Evolutionary conservation across 169 alveolate species (phyloP).

Genomic region (Condylostoma magnum): DNA sequence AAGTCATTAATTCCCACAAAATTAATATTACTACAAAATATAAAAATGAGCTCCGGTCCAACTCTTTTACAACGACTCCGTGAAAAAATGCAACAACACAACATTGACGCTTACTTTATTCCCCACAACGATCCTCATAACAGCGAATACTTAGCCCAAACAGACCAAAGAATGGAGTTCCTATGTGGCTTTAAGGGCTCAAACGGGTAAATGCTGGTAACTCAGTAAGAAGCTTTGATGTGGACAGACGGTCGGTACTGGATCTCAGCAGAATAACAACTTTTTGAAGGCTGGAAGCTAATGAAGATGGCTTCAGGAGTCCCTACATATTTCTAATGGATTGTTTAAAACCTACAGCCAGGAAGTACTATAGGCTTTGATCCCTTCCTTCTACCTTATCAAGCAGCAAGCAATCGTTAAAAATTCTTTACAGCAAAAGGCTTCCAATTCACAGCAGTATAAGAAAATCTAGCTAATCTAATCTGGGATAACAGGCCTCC

Average conservation of each 20-base stretch:
- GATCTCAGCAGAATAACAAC: conserved; percentile 58
- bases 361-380: conserved; percentile 72
- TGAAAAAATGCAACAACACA: conserved; percentile 26
- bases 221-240: conserved; percentile 75
- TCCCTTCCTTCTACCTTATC: conserved; percentile 53
- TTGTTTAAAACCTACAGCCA: conserved; percentile 35
- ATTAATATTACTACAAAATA: too few relatives aligned
- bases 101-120: conserved; percentile 42
- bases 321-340: conserved; percentile 32
- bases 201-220: conserved; percentile 83
- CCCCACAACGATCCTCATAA: conserved; percentile 44
- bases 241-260: conserved; percentile 93
- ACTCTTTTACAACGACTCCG: conserved; percentile 27
- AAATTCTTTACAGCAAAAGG: conserved; percentile 32
- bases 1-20: too few relatives aligned
- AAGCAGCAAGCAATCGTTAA: conserved; percentile 23
- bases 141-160: conserved; percentile 38
- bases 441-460: conserved; percentile 40
- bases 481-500: conserved; percentile 65
- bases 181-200: conserved; percentile 89
- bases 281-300: conserved; percentile 71
- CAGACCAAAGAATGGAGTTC: conserved; percentile 70
- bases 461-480: conserved; percentile 61
- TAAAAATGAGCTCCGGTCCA: too few relatives aligned
- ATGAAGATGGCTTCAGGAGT: conserved; percentile 56